Evolutionary conservation across 371 early-diverging fungal species (phyloP).

Genomic region (Lichtheimia hyalospora): DNA sequence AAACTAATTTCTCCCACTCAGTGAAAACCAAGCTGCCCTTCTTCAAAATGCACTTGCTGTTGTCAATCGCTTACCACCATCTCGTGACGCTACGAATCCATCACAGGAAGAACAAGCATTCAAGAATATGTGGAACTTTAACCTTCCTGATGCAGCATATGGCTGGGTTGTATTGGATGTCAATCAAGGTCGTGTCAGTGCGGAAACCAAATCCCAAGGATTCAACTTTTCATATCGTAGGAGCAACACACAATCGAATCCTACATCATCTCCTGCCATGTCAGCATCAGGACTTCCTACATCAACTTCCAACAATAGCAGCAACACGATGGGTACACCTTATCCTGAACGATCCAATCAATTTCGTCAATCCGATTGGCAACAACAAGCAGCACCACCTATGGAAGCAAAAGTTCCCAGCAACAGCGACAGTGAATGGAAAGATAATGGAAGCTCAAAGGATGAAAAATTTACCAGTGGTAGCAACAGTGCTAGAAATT

Average conservation of each 20-base stretch:
- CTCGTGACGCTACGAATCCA: slow-evolving; percentile 13
- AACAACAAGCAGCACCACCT: slow-evolving; percentile 4
- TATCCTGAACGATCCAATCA: slow-evolving; percentile 29
- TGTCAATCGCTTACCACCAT: slow-evolving; percentile 55
- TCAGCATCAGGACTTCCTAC: slow-evolving; percentile 22
- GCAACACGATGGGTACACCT: slow-evolving; percentile 1
- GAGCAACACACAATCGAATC: slow-evolving; percentile 12
- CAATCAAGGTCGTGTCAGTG: slow-evolving; percentile 49
- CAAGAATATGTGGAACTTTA: slow-evolving; percentile 73
- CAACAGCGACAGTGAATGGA: slow-evolving; percentile 10
- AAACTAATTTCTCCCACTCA: slow-evolving; percentile 6
- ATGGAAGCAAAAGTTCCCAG: slow-evolving; percentile 4
- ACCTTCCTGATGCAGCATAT: slow-evolving; percentile 63
- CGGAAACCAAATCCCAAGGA: slow-evolving; percentile 60
- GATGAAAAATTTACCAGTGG: slow-evolving; percentile 9
- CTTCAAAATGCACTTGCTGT: slow-evolving; percentile 59
- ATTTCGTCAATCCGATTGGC: slow-evolving; percentile 24
- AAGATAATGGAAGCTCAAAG: slow-evolving; percentile 14
- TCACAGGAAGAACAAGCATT: slow-evolving; percentile 56
- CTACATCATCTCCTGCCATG: slow-evolving; percentile 24
- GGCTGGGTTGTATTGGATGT: slow-evolving; percentile 59
- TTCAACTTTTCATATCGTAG: slow-evolving; percentile 62
- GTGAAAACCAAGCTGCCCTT: slow-evolving; percentile 52
- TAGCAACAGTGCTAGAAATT: slow-evolving; percentile 15
- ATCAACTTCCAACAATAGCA: slow-evolving; percentile 7